Conservation (phyloP, 352 stramenopile genomes). For the Phytophthora citricola region DNA sequence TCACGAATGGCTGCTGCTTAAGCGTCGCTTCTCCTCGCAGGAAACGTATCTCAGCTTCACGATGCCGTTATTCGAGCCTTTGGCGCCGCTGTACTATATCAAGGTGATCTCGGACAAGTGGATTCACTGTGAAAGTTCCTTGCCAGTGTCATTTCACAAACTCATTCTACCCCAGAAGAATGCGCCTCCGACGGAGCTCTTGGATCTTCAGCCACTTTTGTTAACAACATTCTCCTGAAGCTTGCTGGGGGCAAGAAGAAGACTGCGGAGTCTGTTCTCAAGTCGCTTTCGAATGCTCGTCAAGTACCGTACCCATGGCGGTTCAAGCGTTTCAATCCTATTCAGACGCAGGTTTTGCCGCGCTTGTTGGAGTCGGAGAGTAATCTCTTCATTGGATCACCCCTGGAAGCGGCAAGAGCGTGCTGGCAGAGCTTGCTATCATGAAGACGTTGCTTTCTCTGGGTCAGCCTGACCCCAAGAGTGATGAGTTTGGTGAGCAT, state of each 20-base stretch:
- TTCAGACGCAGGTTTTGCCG: constrained; percentile 98
- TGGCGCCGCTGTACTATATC: constrained; percentile 99
- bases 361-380: constrained; percentile 96
- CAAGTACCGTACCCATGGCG: constrained; percentile 61
- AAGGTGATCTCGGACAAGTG: constrained; percentile 98
- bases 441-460: constrained; percentile 90
- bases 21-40: constrained; percentile 81
- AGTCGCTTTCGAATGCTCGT: constrained; percentile 43
- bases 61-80: constrained; percentile 97
- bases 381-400: constrained; percentile 96
- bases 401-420: constrained; percentile 95
- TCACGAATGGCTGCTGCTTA: constrained; percentile 97
- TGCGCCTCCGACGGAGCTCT: constrained; percentile 95
- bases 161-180: constrained; percentile 99
- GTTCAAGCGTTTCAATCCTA: constrained; percentile 97
- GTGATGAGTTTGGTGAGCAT: constrained; percentile 72
- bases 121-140: constrained; percentile 96
- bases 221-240: constrained; percentile 88
- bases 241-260: constrained; percentile 69
- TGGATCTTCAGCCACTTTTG: constrained; percentile 97
- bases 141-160: constrained; percentile 98
- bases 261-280: constrained; percentile 59
- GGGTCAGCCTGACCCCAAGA: constrained; percentile 57
- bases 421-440: constrained; percentile 96
- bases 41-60: constrained; percentile 94